phyloP scores from a whole-genome alignment of 768 basidiomycete genomes.

The Suillus ampliporus region DNA sequence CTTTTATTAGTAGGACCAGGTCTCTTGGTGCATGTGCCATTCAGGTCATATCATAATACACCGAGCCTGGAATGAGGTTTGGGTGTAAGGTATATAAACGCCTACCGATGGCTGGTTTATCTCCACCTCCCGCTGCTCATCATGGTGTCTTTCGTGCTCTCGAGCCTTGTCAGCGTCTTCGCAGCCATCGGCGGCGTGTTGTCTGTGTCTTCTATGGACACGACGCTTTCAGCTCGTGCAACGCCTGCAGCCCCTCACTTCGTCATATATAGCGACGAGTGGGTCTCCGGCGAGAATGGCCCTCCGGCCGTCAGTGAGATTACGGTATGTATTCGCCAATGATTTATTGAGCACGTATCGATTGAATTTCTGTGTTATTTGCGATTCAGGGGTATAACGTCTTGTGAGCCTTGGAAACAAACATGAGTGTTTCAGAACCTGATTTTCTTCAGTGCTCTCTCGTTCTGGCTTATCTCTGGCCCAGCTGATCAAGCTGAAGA shows the following conservation, averaged over 20 bases:
- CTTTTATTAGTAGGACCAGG: neutral
- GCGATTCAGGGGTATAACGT: slow-evolving; percentile 58
- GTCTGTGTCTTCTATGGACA: neutral
- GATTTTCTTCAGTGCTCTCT: slow-evolving; percentile 42
- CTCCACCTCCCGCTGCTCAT: neutral
- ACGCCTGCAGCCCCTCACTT: slow-evolving; percentile 44
- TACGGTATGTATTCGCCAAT: slow-evolving; percentile 26
- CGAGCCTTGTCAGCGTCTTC: slow-evolving; percentile 3
- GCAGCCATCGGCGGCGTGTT: slow-evolving; percentile 3
- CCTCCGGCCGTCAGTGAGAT: slow-evolving; percentile 41
- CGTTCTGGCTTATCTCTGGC: slow-evolving; percentile 61
- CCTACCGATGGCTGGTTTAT: neutral
- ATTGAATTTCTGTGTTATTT: neutral
- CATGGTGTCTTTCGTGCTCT: slow-evolving; percentile 14
- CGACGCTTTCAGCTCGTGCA: slow-evolving; percentile 2
- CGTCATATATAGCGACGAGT: slow-evolving; percentile 46
- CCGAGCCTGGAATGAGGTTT: neutral
- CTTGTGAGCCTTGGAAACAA: slow-evolving; percentile 45
- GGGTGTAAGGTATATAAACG: slow-evolving; percentile 11
- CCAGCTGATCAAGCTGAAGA: slow-evolving; percentile 65
- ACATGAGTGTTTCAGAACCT: neutral
- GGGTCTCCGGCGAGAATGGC: slow-evolving; percentile 43
- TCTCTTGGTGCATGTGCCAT: slow-evolving; percentile 3
- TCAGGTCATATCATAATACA: neutral
- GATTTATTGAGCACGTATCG: neutral